These are phyloP conservation scores for Amanita pseudoporphyria DNA, from an alignment of 768 basidiomycete species.

Conservation along the genomic window DNA sequence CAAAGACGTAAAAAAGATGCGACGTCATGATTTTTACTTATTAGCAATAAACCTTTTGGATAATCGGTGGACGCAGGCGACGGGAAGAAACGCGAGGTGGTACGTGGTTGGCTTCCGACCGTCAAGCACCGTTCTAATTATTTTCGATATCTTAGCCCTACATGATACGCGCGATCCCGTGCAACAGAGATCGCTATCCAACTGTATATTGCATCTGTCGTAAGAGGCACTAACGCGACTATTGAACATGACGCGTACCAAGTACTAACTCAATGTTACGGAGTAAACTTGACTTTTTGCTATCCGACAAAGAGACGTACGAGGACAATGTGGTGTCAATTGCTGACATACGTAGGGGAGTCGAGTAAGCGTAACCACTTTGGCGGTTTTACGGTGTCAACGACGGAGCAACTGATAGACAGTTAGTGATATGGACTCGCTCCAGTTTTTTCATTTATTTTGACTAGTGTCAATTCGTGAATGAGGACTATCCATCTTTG, in stretches of 20 bases:
- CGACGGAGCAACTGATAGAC: neutral
- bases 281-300: neutral
- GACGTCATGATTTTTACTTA: neutral
- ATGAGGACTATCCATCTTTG: too few species aligned
- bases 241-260: too few species aligned
- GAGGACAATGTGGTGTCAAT: neutral
- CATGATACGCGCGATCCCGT: too few species aligned
- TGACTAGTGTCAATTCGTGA: too few species aligned
- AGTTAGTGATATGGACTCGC: too few species aligned
- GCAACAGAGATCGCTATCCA: neutral
- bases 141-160: neutral
- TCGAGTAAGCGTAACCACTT: too few species aligned
- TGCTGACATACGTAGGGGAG: conserved; percentile 5
- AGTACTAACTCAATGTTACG: neutral
- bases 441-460: too few species aligned
- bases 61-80: neutral
- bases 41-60: neutral
- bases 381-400: too few species aligned
- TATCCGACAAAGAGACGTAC: neutral
- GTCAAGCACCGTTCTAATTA: neutral
- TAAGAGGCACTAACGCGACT: neutral
- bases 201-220: too few species aligned
- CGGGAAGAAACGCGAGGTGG: neutral
- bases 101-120: neutral
- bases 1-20: neutral